Percentiles rank a stretch among this genome's conserved stretches.
Conservation (phyloP, 2,329 filamentous ascomycete genomes). For the Sclerotinia minor region DNA sequence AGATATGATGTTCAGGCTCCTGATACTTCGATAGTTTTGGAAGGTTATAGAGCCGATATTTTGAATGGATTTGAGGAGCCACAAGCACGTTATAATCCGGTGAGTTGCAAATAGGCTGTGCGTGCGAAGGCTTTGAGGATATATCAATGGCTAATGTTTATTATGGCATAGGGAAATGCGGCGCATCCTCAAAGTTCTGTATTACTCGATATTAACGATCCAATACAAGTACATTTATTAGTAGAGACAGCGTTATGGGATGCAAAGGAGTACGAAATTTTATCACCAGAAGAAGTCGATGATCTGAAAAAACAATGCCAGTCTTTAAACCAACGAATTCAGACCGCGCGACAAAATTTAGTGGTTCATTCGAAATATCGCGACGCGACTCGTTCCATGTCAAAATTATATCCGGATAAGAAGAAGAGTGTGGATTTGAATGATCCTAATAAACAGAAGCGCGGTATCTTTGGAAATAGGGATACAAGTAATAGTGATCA, state of each 20-base stretch:
- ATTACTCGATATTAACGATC: slow-evolving; percentile 64
- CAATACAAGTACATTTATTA: slow-evolving; percentile 83
- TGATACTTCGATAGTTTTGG: slow-evolving; percentile 48
- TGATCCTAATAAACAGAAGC: slow-evolving; percentile 50
- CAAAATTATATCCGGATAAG: slow-evolving; percentile 69
- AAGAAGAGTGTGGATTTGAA: slow-evolving; percentile 50
- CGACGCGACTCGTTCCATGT: slow-evolving; percentile 86
- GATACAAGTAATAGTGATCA: slow-evolving; percentile 47
- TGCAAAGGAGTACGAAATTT: slow-evolving; percentile 78
- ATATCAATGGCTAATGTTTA: slow-evolving; percentile 11
- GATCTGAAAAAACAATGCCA: slow-evolving; percentile 83
- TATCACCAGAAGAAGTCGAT: slow-evolving; percentile 91
- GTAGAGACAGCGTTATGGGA: slow-evolving; percentile 92
- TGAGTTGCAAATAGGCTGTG: slow-evolving; percentile 42
- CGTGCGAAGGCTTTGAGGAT: not conserved
- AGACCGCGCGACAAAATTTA: slow-evolving; percentile 78
- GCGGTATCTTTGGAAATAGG: slow-evolving; percentile 49
- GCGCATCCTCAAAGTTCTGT: slow-evolving; percentile 56
- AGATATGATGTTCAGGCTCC: slow-evolving; percentile 23
- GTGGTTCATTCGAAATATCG: slow-evolving; percentile 90
- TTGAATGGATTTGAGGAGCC: slow-evolving; percentile 56
- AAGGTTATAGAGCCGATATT: slow-evolving; percentile 60
- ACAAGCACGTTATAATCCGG: slow-evolving; percentile 57
- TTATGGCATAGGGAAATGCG: slow-evolving; percentile 50
- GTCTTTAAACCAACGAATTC: slow-evolving; percentile 71